Base-by-base conservation (phyloP, 352 stramenopile species). In the Phytophthora parvispora region DNA sequence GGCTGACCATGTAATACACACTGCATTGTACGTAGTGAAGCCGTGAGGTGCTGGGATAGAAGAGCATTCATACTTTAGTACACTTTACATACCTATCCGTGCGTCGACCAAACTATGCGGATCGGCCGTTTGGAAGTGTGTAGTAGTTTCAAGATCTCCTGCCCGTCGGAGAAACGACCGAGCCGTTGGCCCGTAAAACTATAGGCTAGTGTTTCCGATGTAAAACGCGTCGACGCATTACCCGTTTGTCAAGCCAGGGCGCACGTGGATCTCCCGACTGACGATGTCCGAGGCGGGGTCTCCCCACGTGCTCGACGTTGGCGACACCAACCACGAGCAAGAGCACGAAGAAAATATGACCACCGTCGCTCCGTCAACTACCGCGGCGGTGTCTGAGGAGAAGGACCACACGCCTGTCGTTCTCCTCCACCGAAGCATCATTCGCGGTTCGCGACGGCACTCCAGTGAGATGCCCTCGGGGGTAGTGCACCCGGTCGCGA, bases 401-500 rank as follows among this genome's bases (percentile, higher is more conserved):
- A 50, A 50, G n/a, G 43, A 25, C 7, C 43, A 28, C 43, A 29
- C 43, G 1, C 43, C 43, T 6, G 43, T 27, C 6, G 32, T 59
- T 48, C 52, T 25, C 27, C 56, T 65, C 13, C 58, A 32, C 36
- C 8, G 45, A 47, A 40, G 12, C n/a, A 31, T 29, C 2, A 6
- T 18, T 32, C 55, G 34, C 27, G 45, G 29, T 29, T 67, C 64
- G 25, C 60, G 49, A 34, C 58, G 57, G 25, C 38, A 67, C 16
- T 63, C 64, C 3, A 53, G 24, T 16, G 31, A 47, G 6, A 32
- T 66, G 22, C 2, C 38, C 22, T 43, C 64, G 1, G 56, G 57
- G 5, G 10, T 29, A 6, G 57, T 67, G 13, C 59, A 72, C 13
- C 64, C 64, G 0, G 56, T 67, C 40, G 48, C 50, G 2, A 52